Base-by-base conservation (phyloP, 2,329 filamentous ascomycete genomes). In the Pleomassaria siparia region DNA sequence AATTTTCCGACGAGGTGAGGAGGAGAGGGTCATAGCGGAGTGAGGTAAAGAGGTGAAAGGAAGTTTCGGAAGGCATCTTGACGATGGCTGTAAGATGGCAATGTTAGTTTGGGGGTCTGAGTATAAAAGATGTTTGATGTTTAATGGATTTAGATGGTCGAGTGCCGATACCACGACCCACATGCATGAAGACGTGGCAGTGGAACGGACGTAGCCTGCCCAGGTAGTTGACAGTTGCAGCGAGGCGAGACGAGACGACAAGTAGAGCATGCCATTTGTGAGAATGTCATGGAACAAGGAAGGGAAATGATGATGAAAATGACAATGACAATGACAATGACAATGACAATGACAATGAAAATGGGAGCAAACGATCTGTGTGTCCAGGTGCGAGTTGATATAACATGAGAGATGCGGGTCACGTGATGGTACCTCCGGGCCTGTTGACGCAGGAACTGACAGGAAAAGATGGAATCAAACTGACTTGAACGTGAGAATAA, bases 1-100 rank as follows among this genome's bases (percentile, higher is more conserved):
- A 80, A 44, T 72, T 73, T 46, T 72, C 63, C 1, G 47, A 13
- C 2, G 65, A 70, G 12, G 50, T 47, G 1, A 68, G 55, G 10
- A 73, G 69, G 13, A 70, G 48, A 2, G 67, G 66, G 37, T 73
- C 71, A 44, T 72, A 71, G 36, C 70, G 66, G 22, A 73, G 52
- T 24, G 70, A 69, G 2, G 70, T 71, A 47, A 72, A 72, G 24
- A 73, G 63, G 25, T 69, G 62, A 46, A 73, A 72, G 24, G 49
- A 50, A 13, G 56, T 46, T 32, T 55, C 41, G 16, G 56, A 50
- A 8, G 59, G 35, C 63, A 35, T 35, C 3, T 4, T 20, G 15
- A n/a, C n/a, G 11, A 20, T 4, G 4, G 11, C 20, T 35, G 15
- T 35, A 3, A 18, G 32, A 35, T 6, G 15, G 29, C 10, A 32